Conservation (phyloP, 768 basidiomycete species). For the Lactifluus subvellereus region DNA sequence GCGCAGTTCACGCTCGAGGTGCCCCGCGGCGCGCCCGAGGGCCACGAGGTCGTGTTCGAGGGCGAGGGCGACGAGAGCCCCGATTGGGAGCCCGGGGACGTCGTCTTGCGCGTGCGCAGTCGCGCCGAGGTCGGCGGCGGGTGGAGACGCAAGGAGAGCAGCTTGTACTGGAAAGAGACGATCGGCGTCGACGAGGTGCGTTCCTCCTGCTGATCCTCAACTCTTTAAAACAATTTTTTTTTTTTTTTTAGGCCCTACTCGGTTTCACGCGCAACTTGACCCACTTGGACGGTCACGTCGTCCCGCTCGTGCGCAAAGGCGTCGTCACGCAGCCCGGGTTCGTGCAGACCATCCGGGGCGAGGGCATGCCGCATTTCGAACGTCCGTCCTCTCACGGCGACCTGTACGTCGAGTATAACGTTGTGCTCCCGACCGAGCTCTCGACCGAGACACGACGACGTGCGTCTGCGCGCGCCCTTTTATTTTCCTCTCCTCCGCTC, state of each 20-base stretch:
- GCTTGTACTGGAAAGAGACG: slow-evolving; percentile 88
- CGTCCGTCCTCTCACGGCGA: slow-evolving; percentile 55
- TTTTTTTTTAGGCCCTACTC: slow-evolving; percentile 66
- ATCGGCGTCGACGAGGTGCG: slow-evolving; percentile 86
- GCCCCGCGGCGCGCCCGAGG: slow-evolving; percentile 85
- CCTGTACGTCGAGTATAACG: slow-evolving; percentile 88
- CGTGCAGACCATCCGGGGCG: slow-evolving; percentile 78
- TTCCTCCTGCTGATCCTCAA: not conserved
- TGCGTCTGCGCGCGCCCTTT: slow-evolving; percentile 39
- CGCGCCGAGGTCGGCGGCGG: slow-evolving; percentile 62
- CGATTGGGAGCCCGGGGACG: slow-evolving; percentile 94
- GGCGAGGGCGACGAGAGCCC: slow-evolving; percentile 96
- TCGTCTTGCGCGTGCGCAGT: slow-evolving; percentile 79
- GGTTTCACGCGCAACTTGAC: slow-evolving; percentile 93
- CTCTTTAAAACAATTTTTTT: not conserved
- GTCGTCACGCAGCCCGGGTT: slow-evolving; percentile 95
- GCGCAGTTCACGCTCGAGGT: slow-evolving; percentile 85
- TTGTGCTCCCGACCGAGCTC: slow-evolving; percentile 77
- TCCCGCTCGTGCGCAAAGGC: slow-evolving; percentile 62
- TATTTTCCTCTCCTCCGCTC: not conserved
- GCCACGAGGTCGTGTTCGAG: slow-evolving; percentile 87
- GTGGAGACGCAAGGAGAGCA: slow-evolving; percentile 85
- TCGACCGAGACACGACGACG: slow-evolving; percentile 63
- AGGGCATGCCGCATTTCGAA: slow-evolving; percentile 82
- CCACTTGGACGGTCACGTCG: slow-evolving; percentile 82